phyloP scores from a whole-genome alignment of 164 flowering plant species.

The Dillenia turbinata region DNA sequence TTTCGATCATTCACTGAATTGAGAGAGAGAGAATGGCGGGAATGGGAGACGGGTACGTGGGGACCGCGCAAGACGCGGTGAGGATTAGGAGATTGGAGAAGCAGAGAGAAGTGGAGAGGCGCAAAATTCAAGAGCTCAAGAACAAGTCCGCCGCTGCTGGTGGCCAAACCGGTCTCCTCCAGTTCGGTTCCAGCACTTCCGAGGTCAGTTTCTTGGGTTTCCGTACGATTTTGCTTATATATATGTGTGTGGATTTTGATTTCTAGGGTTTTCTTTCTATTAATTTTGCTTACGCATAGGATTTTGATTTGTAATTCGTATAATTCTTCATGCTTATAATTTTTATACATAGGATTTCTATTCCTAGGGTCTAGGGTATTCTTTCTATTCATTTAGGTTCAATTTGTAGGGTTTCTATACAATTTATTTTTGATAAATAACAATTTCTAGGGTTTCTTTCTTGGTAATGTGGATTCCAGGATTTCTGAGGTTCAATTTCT shows the following conservation, averaged over 20 bases:
- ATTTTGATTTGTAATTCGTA: no score
- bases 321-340: no score
- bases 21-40: conserved; percentile 68
- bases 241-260: neutral
- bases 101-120: conserved; percentile 90
- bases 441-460: no score
- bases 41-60: conserved; percentile 99
- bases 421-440: no score
- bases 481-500: neutral
- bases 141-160: conserved; percentile 72
- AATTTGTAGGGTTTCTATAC: no score
- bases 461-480: no score
- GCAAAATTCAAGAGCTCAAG: conserved; percentile 90
- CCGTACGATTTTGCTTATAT: no score
- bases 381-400: no score
- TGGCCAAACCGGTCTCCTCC: conserved; percentile 98
- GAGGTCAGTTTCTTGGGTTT: conserved; percentile 40
- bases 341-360: no score
- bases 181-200: conserved; percentile 88
- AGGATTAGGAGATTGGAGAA: conserved; percentile 89
- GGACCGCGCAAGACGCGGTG: conserved; percentile 98
- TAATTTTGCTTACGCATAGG: no score
- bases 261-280: neutral
- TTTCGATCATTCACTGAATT: no score
- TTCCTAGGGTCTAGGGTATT: no score